Evolutionary conservation across 1,284 basidiomycete genomes (phyloP), one percentile per base, ranked within the genome.

Genomic region (Leccinum insolens): DNA sequence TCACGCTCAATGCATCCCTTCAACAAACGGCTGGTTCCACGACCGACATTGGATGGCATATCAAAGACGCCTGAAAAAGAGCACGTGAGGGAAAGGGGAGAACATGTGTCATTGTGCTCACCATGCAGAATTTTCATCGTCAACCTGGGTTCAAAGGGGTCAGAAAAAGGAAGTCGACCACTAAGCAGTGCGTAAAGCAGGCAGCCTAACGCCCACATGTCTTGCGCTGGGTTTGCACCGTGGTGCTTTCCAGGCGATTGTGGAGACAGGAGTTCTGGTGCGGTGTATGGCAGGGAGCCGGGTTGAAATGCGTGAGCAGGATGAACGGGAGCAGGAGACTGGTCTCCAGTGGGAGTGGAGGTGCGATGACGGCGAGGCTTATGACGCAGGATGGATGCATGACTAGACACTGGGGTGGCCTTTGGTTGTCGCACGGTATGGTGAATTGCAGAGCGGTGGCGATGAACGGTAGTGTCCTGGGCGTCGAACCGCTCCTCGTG

Each of bases 121-220:
- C 95, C 95, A 67, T 90, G 88, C 15, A 96, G 77, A 67, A 98
- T 96, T 81, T 96, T 96, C 87, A 95, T 91, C 70, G 94, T 92
- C 69, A 98, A 80, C 61, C 96, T 83, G 1, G 95, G 95, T 77
- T 98, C 96, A 75, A 94, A 98, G 0, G 90, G 82, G 78, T 98
- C 96, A 37, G 78, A 81, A 77, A 98, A 98, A 0, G 96, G 96
- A 4, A 98, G 82, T 37, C 84, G 83, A 2, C 94, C 95, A 0
- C 89, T 90, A 37, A 98, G 83, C 3, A 98, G 83, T 4, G 91
- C 89, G 74, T 95, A 94, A 0, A 98, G 86, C 72, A 97, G 86
- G 64, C 96, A 90, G 0, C 96, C 96, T 2, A 97, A 80, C 0
- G 96, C 95, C 96, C 96, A 98, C 41, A 98, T 90, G 72, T 98